Evolutionary conservation across 2,329 filamentous ascomycete species (phyloP).

Genomic region (Phoma sp.): DNA sequence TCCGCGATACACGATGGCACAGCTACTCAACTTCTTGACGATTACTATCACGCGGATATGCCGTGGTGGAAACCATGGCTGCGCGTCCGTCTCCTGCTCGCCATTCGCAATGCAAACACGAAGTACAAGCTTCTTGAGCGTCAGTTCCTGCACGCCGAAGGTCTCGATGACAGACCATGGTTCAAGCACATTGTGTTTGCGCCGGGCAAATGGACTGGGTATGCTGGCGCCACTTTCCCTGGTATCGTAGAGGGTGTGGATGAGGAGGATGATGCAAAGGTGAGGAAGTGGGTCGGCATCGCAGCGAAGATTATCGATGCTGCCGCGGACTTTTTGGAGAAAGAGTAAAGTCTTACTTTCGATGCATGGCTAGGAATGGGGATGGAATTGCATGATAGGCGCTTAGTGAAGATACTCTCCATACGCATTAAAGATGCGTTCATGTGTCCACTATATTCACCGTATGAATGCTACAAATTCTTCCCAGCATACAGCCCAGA

Average conservation of each 20-base stretch:
- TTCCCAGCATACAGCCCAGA: too few relatives aligned
- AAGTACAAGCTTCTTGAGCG: conserved; percentile 87
- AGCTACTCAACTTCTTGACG: conserved; percentile 54
- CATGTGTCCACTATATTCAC: too few relatives aligned
- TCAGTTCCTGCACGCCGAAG: conserved; percentile 75
- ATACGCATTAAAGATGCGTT: neutral
- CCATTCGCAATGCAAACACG: conserved; percentile 72
- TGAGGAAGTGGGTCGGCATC: conserved; percentile 53
- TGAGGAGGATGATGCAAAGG: conserved; percentile 49
- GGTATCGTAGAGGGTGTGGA: conserved; percentile 69
- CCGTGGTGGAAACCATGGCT: conserved; percentile 82
- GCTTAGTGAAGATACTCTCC: neutral
- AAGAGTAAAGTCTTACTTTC: conserved; percentile 7
- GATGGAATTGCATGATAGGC: neutral
- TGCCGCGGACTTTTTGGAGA: conserved; percentile 46
- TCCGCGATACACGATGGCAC: conserved; percentile 60
- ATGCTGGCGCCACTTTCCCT: conserved; percentile 74
- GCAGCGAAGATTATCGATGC: conserved; percentile 43
- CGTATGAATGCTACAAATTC: too few relatives aligned
- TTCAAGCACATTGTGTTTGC: conserved; percentile 97
- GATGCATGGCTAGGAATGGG: too few relatives aligned
- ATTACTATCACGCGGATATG: conserved; percentile 58
- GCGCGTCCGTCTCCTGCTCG: conserved; percentile 67
- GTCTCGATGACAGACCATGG: conserved; percentile 81
- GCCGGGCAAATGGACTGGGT: conserved; percentile 89